A percentile compares a stretch with the other conserved stretches of the same genome.
Evolutionary conservation across 495 filamentous ascomycete genomes (phyloP).

Genomic region (Penicillium simplicissimum): DNA sequence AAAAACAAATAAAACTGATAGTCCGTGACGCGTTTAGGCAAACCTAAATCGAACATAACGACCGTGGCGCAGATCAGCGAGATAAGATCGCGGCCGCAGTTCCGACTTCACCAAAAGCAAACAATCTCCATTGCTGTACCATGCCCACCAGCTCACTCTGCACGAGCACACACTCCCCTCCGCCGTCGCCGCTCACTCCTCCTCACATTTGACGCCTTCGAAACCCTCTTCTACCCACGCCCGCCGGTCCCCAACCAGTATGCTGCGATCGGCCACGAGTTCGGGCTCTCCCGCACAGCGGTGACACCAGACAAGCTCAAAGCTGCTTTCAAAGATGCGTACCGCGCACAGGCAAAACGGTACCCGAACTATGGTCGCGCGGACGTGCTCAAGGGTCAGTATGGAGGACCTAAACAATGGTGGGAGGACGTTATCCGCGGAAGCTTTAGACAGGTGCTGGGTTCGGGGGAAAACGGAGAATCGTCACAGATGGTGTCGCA

Average conservation of each 20-base stretch:
- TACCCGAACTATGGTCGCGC: conserved; percentile 69
- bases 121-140: background rate
- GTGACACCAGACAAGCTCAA: conserved; percentile 34
- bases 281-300: conserved; percentile 49
- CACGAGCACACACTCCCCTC: background rate
- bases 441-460: conserved; percentile 30
- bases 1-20: too few relatives aligned
- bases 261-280: conserved; percentile 53
- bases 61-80: background rate
- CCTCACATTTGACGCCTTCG: conserved; percentile 76
- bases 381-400: conserved; percentile 45
- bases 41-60: too few relatives aligned
- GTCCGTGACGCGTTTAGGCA: too few relatives aligned
- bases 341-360: conserved; percentile 45
- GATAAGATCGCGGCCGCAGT: conserved; percentile 9
- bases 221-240: conserved; percentile 69
- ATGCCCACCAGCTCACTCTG: conserved; percentile 9
- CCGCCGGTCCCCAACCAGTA: conserved; percentile 63
- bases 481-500: background rate
- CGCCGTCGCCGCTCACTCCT: conserved; percentile 48
- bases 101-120: background rate
- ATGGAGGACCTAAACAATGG: conserved; percentile 60
- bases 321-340: conserved; percentile 49
- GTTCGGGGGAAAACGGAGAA: background rate
- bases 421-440: conserved; percentile 63